A percentile compares a stretch with the other conserved stretches of the same genome.
phyloP scores from a whole-genome alignment of 1,139 yeast species.

The Protomyces gravidus region DNA sequence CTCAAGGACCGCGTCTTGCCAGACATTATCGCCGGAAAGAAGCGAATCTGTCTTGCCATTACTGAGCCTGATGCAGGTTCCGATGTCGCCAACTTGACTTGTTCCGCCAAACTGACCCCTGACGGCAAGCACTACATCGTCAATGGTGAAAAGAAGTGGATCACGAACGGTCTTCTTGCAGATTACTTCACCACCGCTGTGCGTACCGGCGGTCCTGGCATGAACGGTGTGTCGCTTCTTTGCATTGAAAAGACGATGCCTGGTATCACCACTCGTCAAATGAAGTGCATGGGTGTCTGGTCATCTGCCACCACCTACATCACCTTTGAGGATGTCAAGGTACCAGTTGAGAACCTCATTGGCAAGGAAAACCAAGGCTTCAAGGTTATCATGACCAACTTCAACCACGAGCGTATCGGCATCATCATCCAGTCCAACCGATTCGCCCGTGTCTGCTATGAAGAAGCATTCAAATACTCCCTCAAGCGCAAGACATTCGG shows the following conservation, averaged over 20 bases:
- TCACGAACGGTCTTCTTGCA: slow-evolving; percentile 9
- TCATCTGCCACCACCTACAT: slow-evolving; percentile 44
- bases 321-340: slow-evolving; percentile 47
- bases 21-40: slow-evolving; percentile 41
- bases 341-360: slow-evolving; percentile 45
- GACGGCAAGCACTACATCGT: slow-evolving; percentile 43
- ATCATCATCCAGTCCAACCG: slow-evolving; percentile 45
- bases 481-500: slow-evolving; percentile 48
- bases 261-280: slow-evolving; percentile 43
- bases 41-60: slow-evolving; percentile 44
- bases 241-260: slow-evolving; percentile 44
- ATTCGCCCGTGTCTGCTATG: slow-evolving; percentile 46
- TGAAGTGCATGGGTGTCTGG: slow-evolving; percentile 45
- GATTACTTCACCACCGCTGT: slow-evolving; percentile 48
- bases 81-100: slow-evolving; percentile 45
- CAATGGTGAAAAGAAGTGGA: slow-evolving; percentile 39
- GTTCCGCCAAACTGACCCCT: slow-evolving; percentile 40
- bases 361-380: slow-evolving; percentile 47
- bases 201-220: slow-evolving; percentile 44
- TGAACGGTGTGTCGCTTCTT: slow-evolving; percentile 45
- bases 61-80: slow-evolving; percentile 48
- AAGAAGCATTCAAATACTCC: slow-evolving; percentile 44
- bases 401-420: slow-evolving; percentile 48
- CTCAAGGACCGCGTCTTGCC: slow-evolving; percentile 42
- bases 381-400: slow-evolving; percentile 44